Evolutionary conservation across 371 early-diverging fungal species (phyloP).

Genomic region (Lichtheimia corymbifera): DNA sequence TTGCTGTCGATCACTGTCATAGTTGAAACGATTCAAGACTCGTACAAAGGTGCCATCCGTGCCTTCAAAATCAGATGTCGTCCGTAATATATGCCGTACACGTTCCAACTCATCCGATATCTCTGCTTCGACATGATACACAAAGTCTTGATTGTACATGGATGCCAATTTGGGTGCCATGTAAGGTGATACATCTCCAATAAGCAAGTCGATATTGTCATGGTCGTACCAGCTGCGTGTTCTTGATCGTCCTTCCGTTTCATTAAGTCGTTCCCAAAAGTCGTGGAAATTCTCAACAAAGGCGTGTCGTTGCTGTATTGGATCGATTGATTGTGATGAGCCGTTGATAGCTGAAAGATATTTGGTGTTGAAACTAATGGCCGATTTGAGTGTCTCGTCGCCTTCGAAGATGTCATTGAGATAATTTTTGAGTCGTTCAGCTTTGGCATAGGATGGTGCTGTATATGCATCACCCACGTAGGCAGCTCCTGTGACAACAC

Average conservation of each 20-base stretch:
- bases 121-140: conserved; percentile 33
- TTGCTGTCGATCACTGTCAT: not conserved
- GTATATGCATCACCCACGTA: conserved; percentile 44
- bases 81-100: conserved; percentile 18
- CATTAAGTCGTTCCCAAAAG: conserved; percentile 41
- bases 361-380: conserved; percentile 35
- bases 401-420: conserved; percentile 72
- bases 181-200: conserved; percentile 50
- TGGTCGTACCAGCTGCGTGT: conserved; percentile 52
- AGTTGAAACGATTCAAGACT: conserved; percentile 28
- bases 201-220: conserved; percentile 41
- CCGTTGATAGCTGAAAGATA: conserved; percentile 12
- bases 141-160: conserved; percentile 43
- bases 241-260: conserved; percentile 25
- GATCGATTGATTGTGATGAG: not conserved
- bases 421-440: conserved; percentile 66
- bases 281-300: conserved; percentile 32
- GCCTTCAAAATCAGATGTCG: conserved; percentile 40
- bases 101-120: conserved; percentile 24
- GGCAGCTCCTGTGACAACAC: conserved; percentile 42
- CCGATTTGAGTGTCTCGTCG: conserved; percentile 65
- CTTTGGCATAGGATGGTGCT: conserved; percentile 63
- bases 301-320: conserved; percentile 14
- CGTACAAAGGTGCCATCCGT: conserved; percentile 47
- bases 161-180: conserved; percentile 45